Base-by-base conservation (phyloP, 2,329 filamentous ascomycete species). In the Fusarium illudens region DNA sequence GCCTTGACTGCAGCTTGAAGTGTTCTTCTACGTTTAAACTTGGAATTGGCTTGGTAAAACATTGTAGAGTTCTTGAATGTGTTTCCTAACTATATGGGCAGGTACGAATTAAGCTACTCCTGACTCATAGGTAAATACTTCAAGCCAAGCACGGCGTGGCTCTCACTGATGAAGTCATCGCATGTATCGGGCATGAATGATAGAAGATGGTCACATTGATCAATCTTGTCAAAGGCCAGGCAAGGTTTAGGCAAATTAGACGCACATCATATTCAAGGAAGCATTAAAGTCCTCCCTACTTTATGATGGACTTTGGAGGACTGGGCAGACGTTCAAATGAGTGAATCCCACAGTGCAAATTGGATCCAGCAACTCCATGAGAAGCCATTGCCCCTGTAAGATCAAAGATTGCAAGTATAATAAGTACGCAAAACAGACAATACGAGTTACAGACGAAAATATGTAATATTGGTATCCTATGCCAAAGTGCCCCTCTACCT, bases 401-500 rank as follows among this genome's bases (percentile, higher is more conserved):
- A n/a, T n/a, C n/a, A n/a, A n/a, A n/a, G n/a, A n/a, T n/a, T n/a
- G n/a, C n/a, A n/a, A n/a, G n/a, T n/a, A n/a, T n/a, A n/a, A n/a
- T n/a, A 42, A 25, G 4, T 30, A 6, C 27, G n/a, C 32, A 53
- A 48, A 42, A 34, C 42, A 44, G 25, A 15, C 20, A 27, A 15
- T 39, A 58, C 39, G n/a, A 29, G 20, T 19, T 13, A 34, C 34
- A 70, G 51, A 65, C 42, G 53, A 64, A 67, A 63, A 56, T 25
- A 62, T 66, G 32, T 61, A 37, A 59, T 51, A 13, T 62, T 75
- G 70, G 64, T 70, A 73, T 71, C 63, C 57, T 71, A 65, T 55
- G 37, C 53, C 55, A 39, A 42, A 37, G 39, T 58, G 50, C 25
- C 62, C 58, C 50, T 73, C 70, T 74, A 79, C 73, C 75, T 77